These are phyloP conservation scores for Sporothrix schenckii DNA, from an alignment of 2,329 filamentous ascomycete genomes.

Conservation along the genomic window DNA sequence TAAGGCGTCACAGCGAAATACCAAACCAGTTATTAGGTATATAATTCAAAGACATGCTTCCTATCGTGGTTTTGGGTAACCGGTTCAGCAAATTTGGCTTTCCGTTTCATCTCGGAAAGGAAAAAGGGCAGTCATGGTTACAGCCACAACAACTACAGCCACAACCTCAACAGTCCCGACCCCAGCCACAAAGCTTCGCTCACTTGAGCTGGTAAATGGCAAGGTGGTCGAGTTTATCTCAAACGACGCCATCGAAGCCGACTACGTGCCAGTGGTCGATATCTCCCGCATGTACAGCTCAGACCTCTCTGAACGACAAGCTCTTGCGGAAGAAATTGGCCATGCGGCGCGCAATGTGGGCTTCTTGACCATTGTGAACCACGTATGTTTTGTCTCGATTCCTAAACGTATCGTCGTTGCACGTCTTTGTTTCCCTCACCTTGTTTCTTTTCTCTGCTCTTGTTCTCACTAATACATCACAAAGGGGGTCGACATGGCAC, in stretches of 20 bases:
- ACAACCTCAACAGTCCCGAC: background rate
- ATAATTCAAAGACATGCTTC: background rate
- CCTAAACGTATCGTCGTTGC: background rate
- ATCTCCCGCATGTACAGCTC: conserved; percentile 47
- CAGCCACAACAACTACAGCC: background rate
- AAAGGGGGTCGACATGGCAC: conserved; percentile 40
- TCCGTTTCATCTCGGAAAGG: no score
- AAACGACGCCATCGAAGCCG: conserved; percentile 37
- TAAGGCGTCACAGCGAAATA: no score
- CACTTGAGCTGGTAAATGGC: conserved; percentile 38
- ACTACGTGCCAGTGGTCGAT: conserved; percentile 50
- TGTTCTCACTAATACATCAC: conserved; percentile 22
- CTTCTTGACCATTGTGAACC: conserved; percentile 50
- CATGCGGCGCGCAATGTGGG: conserved; percentile 48
- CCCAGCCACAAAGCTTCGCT: conserved; percentile 16
- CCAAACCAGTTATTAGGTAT: conserved; percentile 4
- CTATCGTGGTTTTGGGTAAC: background rate
- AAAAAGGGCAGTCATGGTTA: background rate
- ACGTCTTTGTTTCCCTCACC: no score
- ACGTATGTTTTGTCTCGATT: conserved; percentile 35
- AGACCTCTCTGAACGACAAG: conserved; percentile 43
- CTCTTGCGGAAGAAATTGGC: conserved; percentile 47
- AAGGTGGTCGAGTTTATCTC: conserved; percentile 38
- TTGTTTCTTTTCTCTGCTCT: no score
- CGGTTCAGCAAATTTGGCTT: no score